Evolutionary conservation across 140 eudicot genomes (phyloP).

Genomic region (Cichorium intybus): DNA sequence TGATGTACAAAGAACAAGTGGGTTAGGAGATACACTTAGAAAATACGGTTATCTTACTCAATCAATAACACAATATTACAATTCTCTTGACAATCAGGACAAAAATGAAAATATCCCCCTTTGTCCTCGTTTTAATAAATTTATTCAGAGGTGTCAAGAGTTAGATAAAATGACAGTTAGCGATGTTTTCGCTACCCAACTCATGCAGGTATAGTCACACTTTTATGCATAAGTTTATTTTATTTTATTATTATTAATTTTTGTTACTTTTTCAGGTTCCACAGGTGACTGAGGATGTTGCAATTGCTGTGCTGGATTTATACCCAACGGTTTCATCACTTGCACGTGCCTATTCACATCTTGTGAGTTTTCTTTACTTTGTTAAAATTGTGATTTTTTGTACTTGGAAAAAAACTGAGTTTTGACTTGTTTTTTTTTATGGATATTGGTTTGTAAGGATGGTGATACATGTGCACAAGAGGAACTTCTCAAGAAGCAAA

Average conservation of each 20-base stretch:
- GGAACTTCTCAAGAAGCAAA: conserved; percentile 75
- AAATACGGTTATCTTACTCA: conserved; percentile 76
- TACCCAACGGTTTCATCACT: conserved; percentile 81
- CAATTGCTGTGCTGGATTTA: conserved; percentile 80
- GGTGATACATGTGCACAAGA: conserved; percentile 79
- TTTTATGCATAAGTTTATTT: neutral
- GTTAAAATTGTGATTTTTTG: neutral
- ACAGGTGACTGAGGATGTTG: conserved; percentile 89
- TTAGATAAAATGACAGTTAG: conserved; percentile 79
- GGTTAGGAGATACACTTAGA: conserved; percentile 69
- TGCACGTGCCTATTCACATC: conserved; percentile 72
- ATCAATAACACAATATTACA: conserved; percentile 61
- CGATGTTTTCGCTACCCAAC: conserved; percentile 89
- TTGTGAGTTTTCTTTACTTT: conserved; percentile 50
- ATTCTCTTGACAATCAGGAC: conserved; percentile 32
- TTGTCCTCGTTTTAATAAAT: conserved; percentile 61
- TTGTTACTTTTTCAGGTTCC: conserved; percentile 60
- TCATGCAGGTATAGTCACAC: conserved; percentile 71
- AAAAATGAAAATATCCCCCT: conserved; percentile 19
- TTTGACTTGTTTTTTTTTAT: conserved; percentile 12
- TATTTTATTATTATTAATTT: neutral
- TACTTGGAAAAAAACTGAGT: no score
- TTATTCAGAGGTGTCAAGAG: conserved; percentile 69
- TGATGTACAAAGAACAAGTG: conserved; percentile 90
- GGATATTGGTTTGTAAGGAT: conserved; percentile 48